phyloP scores from a whole-genome alignment of 73 alveolate species.

The Diophrys appendiculata region DNA sequence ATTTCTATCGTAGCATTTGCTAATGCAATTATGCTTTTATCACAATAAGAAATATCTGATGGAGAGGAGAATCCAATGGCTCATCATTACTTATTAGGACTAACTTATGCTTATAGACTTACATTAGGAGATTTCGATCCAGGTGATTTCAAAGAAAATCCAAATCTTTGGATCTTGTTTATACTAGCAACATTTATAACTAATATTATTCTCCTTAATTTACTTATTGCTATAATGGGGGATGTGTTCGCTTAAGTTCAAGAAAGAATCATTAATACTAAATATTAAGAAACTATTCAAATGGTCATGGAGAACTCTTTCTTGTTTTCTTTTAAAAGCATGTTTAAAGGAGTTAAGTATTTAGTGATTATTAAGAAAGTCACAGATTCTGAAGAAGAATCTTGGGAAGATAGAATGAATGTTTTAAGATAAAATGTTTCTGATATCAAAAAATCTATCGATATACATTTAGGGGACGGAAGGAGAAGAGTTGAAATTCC shows the following conservation, averaged over 20 bases:
- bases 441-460: too few relatives aligned
- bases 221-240: neutral
- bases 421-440: too few relatives aligned
- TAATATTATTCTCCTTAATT: neutral
- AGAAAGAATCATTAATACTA: neutral
- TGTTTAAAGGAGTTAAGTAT: neutral
- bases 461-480: too few relatives aligned
- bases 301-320: constrained; percentile 2
- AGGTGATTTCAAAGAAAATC: neutral
- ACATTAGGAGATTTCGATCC: neutral
- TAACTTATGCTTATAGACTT: neutral
- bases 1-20: neutral
- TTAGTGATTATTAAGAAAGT: neutral
- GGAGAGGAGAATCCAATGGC: neutral
- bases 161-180: neutral
- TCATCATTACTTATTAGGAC: neutral
- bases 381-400: too few relatives aligned
- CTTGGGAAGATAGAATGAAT: too few relatives aligned
- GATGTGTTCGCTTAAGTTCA: neutral
- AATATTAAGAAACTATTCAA: neutral
- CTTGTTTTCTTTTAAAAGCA: neutral
- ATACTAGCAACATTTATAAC: neutral
- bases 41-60: neutral
- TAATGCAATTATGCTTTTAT: too few relatives aligned
- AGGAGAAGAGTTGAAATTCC: too few relatives aligned